These are phyloP conservation scores for Primulina huaijiensis DNA, from an alignment of 257 asterid species.

Conservation along the genomic window DNA sequence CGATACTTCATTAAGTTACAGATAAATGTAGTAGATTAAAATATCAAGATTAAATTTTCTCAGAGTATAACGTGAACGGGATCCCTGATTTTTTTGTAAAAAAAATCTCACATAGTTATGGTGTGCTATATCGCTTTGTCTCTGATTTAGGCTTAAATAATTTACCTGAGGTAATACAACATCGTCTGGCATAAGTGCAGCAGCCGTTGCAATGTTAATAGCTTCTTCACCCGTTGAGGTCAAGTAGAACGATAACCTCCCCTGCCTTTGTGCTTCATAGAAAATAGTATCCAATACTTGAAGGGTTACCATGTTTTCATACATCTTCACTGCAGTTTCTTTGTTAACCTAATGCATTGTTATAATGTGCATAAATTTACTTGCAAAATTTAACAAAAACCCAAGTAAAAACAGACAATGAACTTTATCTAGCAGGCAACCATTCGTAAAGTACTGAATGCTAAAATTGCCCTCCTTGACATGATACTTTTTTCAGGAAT, in stretches of 20 bases:
- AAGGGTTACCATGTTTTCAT: conserved; percentile 68
- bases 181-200: conserved; percentile 70
- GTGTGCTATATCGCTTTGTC: not conserved
- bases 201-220: conserved; percentile 79
- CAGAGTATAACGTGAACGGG: not conserved
- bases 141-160: not conserved
- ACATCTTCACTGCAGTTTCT: conserved; percentile 70
- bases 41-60: too few species aligned
- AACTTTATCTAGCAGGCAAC: not conserved
- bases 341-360: conserved; percentile 47
- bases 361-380: not conserved
- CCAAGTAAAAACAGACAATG: not conserved
- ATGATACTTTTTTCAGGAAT: not conserved
- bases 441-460: not conserved
- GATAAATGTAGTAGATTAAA: not conserved
- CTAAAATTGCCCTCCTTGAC: not conserved
- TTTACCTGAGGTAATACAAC: conserved; percentile 56
- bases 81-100: not conserved
- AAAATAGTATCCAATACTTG: conserved; percentile 71
- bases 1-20: conserved; percentile 50
- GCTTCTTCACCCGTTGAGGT: conserved; percentile 90
- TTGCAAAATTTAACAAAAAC: not conserved
- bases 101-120: not conserved
- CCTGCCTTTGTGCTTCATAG: conserved; percentile 88
- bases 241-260: conserved; percentile 75